A percentile compares a stretch with the other conserved stretches of the same genome.
These are phyloP conservation scores for Acer yangbiense DNA, from an alignment of 345 rosid species.

Conservation along the genomic window DNA sequence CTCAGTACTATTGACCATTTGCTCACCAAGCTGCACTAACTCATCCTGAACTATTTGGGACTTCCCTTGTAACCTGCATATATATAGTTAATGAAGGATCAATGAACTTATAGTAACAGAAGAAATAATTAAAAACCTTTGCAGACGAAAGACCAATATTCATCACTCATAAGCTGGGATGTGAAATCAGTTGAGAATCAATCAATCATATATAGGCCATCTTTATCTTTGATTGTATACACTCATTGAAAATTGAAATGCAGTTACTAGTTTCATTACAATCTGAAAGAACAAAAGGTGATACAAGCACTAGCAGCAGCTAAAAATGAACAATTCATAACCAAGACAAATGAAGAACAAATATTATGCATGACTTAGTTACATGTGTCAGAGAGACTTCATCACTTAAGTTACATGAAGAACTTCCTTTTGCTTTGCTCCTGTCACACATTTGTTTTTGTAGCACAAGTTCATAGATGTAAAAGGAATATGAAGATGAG, in stretches of 20 bases:
- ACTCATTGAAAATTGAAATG: not conserved
- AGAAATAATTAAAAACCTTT: not conserved
- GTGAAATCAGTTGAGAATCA: not conserved
- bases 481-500: not conserved
- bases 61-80: slow-evolving; percentile 90
- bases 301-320: not conserved
- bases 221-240: not conserved
- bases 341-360: not conserved
- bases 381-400: not conserved
- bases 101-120: not conserved
- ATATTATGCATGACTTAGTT: not conserved
- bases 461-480: not conserved
- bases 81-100: not conserved
- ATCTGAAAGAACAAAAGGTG: not conserved
- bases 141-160: not conserved
- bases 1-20: slow-evolving; percentile 83
- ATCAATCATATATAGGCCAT: not conserved
- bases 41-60: slow-evolving; percentile 90
- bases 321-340: not conserved
- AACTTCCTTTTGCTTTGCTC: not conserved
- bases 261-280: not conserved
- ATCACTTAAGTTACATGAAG: not conserved
- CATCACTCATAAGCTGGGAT: not conserved
- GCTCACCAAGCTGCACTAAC: slow-evolving; percentile 83
- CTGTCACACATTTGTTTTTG: not conserved